These are phyloP conservation scores for Luzula sylvatica DNA, from an alignment of 176 grass and related monocot species.

Conservation along the genomic window DNA sequence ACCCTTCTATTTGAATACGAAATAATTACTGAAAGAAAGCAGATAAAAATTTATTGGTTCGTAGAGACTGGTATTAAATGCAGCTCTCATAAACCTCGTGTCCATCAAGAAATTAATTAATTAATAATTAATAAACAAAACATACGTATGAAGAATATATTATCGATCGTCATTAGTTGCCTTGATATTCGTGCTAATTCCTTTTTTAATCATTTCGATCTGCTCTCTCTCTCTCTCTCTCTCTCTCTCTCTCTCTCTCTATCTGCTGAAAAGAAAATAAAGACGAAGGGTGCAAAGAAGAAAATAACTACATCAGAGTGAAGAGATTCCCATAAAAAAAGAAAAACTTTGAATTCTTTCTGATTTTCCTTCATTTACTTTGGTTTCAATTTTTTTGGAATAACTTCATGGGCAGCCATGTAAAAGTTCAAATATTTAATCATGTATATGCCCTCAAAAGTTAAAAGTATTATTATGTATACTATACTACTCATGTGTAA, in stretches of 20 bases:
- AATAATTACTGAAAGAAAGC: slow-evolving; percentile 12
- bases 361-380: too few relatives aligned
- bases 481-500: too few relatives aligned
- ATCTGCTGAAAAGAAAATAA: slow-evolving; percentile 4
- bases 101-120: slow-evolving; percentile 2
- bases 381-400: too few relatives aligned
- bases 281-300: background rate
- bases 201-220: slow-evolving; percentile 18
- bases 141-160: background rate
- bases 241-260: too few relatives aligned
- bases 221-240: background rate
- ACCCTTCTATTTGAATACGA: slow-evolving; percentile 1
- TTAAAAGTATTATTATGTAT: too few relatives aligned
- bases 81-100: slow-evolving; percentile 8
- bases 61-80: slow-evolving; percentile 12
- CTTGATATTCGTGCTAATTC: slow-evolving; percentile 12
- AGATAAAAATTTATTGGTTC: slow-evolving; percentile 12
- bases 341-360: too few relatives aligned
- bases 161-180: slow-evolving; percentile 1
- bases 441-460: too few relatives aligned
- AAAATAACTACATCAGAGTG: too few relatives aligned
- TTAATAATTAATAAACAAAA: too few relatives aligned
- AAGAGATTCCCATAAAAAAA: too few relatives aligned
- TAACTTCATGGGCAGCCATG: too few relatives aligned
- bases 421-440: too few relatives aligned